Evolutionary conservation across 306 rosid genomes (phyloP), one percentile per base, ranked within the genome.

Genomic region (Datisca glomerata): DNA sequence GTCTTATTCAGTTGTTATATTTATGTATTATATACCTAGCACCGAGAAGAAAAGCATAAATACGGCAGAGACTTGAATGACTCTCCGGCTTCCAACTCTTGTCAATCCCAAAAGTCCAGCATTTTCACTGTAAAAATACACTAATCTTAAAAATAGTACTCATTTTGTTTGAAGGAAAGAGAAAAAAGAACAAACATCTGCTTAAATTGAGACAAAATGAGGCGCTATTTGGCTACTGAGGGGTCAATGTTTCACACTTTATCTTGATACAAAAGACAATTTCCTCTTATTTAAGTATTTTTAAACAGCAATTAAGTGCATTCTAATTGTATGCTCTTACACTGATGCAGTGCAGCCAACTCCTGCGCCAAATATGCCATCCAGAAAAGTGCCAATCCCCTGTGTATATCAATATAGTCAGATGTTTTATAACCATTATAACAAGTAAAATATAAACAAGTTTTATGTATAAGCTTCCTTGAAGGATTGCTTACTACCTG

Each of bases 61-160:
- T 17, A 21, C 83, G 0, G 94, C 93, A 24, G 94, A 36, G 42
- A 83, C 67, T 66, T 83, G 86, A 56, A 80, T 5, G 53, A 81
- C 94, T 63, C 70, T 68, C 33, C 97, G 72, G 18, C 97, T 89
- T 64, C 94, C 89, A 53, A 79, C 55, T n/a, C 67, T 58, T 8
- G 97, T 89, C 57, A 89, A 64, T 38, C 93, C 97, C 67, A 80
- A 57, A 18, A 89, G 85, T 52, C 97, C 97, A 52, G 86, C 97
- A 70, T 80, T 89, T 74, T 83, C 89, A 47, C 94, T 89, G 27
- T 21, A 53, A 47, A 57, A 68, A n/a, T n/a, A n/a, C n/a, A n/a
- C n/a, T n/a, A n/a, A n/a, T n/a, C n/a, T n/a, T n/a, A n/a, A n/a
- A n/a, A n/a, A n/a, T n/a, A n/a, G n/a, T n/a, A n/a, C n/a, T n/a